A percentile compares a stretch with the other conserved stretches of the same genome.
Conservation (phyloP, 306 rosid species). For the Quercus ilex region DNA sequence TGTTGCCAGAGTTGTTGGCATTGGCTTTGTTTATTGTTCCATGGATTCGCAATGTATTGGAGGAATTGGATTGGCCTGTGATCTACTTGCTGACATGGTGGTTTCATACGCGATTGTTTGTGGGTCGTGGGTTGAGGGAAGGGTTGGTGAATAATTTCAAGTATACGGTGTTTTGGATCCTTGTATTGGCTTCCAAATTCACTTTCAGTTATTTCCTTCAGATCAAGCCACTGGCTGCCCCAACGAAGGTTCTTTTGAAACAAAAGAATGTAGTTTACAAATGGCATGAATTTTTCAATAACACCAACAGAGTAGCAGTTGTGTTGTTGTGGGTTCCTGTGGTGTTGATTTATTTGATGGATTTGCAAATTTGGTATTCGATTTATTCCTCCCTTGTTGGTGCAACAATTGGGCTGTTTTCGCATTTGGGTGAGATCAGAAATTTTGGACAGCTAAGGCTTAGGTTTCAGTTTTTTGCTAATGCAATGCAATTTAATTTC, state of each 20-base stretch:
- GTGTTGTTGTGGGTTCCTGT: conserved; percentile 80
- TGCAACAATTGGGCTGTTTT: conserved; percentile 64
- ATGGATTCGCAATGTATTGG: conserved; percentile 69
- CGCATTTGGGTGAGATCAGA: conserved; percentile 94
- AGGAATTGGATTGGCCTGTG: conserved; percentile 55
- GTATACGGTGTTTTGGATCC: conserved; percentile 71
- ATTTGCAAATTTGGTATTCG: conserved; percentile 92
- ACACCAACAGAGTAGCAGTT: conserved; percentile 63
- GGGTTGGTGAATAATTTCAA: conserved; percentile 66
- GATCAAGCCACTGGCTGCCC: conserved; percentile 79
- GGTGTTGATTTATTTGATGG: conserved; percentile 80
- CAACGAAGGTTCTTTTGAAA: conserved; percentile 62
- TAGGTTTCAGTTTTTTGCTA: conserved; percentile 90
- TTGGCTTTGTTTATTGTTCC: conserved; percentile 66
- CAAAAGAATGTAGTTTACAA: conserved; percentile 18
- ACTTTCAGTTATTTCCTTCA: conserved; percentile 84
- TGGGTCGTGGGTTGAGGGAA: conserved; percentile 89
- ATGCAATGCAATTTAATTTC: conserved; percentile 87
- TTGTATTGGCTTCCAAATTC: conserved; percentile 70
- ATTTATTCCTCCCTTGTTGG: conserved; percentile 69
- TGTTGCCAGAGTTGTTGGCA: conserved; percentile 68
- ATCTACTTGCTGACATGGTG: conserved; percentile 80
- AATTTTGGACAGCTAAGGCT: conserved; percentile 72
- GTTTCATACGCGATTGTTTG: conserved; percentile 81
- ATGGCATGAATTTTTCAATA: conserved; percentile 79